Evolutionary conservation across 1,284 basidiomycete genomes (phyloP).

Genomic region (Termitomyces sp.): DNA sequence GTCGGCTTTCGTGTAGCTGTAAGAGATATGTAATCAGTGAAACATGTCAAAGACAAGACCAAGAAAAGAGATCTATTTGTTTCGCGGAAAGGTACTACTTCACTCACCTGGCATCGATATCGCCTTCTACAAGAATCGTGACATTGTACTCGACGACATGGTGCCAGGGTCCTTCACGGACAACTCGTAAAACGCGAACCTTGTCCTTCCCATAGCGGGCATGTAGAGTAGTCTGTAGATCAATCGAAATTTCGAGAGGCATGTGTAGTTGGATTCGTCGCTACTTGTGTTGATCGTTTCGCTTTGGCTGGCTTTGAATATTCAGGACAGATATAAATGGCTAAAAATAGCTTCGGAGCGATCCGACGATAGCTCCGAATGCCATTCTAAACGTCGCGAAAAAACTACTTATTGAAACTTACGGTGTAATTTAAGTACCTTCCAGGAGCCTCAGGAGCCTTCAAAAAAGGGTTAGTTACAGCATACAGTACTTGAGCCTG

Average conservation of each 20-base stretch:
- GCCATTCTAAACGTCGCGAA: too few relatives aligned
- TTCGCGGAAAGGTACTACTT: too few relatives aligned
- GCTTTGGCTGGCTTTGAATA: background rate
- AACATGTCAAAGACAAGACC: background rate
- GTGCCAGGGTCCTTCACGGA: conserved; percentile 66
- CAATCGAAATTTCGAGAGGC: background rate
- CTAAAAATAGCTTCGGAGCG: too few relatives aligned
- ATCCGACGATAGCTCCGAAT: too few relatives aligned
- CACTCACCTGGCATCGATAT: conserved; percentile 62
- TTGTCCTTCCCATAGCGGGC: conserved; percentile 86
- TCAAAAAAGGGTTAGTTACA: too few relatives aligned
- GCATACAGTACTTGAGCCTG: too few relatives aligned
- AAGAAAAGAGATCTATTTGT: background rate
- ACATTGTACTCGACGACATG: conserved; percentile 81
- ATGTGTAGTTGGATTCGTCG: too few relatives aligned
- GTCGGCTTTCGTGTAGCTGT: conserved; percentile 79
- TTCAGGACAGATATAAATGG: background rate
- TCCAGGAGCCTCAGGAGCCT: too few relatives aligned
- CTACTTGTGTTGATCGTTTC: too few relatives aligned
- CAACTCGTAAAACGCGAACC: conserved; percentile 79
- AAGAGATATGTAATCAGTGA: background rate
- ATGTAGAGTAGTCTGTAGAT: conserved; percentile 15
- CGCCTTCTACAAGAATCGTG: conserved; percentile 73
- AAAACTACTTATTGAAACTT: too few relatives aligned
- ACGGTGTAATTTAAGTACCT: too few relatives aligned